Conservation (phyloP, 2,329 filamentous ascomycete species). For the Ilyonectria robusta region DNA sequence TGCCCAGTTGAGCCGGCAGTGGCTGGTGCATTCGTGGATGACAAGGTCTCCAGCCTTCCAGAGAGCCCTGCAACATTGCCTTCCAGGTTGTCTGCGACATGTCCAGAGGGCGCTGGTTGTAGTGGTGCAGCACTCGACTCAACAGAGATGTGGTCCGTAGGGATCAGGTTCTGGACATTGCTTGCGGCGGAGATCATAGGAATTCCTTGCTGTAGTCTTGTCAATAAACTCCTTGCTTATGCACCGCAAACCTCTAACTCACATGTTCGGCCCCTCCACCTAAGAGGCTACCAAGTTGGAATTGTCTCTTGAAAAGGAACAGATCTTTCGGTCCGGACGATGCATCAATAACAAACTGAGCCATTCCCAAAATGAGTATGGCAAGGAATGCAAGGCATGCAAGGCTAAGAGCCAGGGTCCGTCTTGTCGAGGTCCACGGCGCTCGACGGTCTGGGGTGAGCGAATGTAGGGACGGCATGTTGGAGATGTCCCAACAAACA, state of each 20-base stretch:
- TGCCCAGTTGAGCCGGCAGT: not conserved
- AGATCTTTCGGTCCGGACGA: conserved; percentile 1
- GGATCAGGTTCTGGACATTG: not conserved
- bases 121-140: not conserved
- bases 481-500: conserved; percentile 2
- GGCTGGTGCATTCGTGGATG: not conserved
- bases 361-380: not conserved
- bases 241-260: not conserved
- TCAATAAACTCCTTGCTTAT: not conserved
- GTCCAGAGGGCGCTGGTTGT: not conserved
- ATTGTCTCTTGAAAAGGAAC: conserved; percentile 37
- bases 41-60: not conserved
- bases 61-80: not conserved
- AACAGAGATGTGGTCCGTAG: not conserved
- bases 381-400: not conserved
- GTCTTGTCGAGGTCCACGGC: conserved; percentile 5
- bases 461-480: conserved; percentile 6
- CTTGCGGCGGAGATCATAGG: conserved; percentile 1
- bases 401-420: not conserved
- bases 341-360: not conserved
- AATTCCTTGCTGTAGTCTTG: not conserved
- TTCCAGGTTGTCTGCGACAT: not conserved
- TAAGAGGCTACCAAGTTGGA: conserved; percentile 43
- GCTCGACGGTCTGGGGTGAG: conserved; percentile 3
- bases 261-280: conserved; percentile 34